Evolutionary conservation across 306 rosid genomes (phyloP), one percentile per base, ranked within the genome.

Genomic region (Sesbania bispinosa): DNA sequence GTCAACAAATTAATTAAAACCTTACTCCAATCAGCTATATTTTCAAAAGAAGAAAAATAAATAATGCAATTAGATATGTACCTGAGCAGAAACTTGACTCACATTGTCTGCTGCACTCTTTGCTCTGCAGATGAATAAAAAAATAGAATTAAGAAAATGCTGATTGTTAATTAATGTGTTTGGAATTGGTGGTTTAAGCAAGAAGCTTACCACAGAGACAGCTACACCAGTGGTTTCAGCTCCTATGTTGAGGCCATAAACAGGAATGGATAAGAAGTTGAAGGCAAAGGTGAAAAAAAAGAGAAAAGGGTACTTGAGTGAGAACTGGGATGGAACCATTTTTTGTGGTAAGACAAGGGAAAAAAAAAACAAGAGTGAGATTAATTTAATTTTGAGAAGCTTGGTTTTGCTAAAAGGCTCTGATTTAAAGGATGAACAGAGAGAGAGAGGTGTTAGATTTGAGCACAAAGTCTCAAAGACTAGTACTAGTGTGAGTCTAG

Each of bases 51-150:
- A 15, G 2, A 52, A 23, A 8, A n/a, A 30, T 10, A 33, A 35
- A 36, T 19, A 24, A 46, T 24, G 3, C 13, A 38, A 9, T 63
- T 3, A 39, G 51, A 46, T 6, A 38, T 26, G 63, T 82, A 93
- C 98, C 97, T 77, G 93, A 78, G 60, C 99, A 94, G 78, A 94
- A 94, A 52, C 89, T 88, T 4, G 99, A 94, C 75, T 94, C 99
- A 42, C 99, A 94, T 43, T 71, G 82, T 60, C 85, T 80, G 66
- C 99, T 94, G 79, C 99, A 94, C 45, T 79, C 94, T 60, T 88
- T 94, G 78, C 93, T 76, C 97, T 95, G 79, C 67, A 75, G 33
- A 62, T 27, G 13, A 70, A 51, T 1, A 15, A 11, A 13, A 23
- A 55, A 6, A 36, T 3, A 65, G 1, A 62, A 69, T 41, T 24